Percentiles rank a stretch among this genome's conserved stretches.
Conservation (phyloP, 1,284 basidiomycete genomes). For the Ustilago sp. region DNA sequence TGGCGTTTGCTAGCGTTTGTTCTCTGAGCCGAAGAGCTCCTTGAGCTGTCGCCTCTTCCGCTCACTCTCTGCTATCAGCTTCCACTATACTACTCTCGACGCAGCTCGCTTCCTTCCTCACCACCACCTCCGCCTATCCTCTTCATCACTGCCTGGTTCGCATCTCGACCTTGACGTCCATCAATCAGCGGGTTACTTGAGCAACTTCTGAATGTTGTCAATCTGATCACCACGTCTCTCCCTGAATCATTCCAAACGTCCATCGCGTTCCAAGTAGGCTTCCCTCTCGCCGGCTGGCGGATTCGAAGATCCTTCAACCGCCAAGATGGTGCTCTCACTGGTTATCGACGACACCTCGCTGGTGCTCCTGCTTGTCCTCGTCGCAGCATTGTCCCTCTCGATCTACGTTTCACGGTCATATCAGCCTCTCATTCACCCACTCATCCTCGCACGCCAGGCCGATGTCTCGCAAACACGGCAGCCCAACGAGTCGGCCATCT, state of each 20-base stretch:
- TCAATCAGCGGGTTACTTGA: not conserved
- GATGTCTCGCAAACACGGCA: constrained; percentile 62
- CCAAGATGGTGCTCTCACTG: constrained; percentile 54
- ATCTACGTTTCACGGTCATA: constrained; percentile 56
- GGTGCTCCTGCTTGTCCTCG: constrained; percentile 53
- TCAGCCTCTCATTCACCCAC: constrained; percentile 65
- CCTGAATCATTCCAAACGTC: not conserved
- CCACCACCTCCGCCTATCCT: not conserved
- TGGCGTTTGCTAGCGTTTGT: too few relatives aligned
- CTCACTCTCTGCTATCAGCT: not conserved
- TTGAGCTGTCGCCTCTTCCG: not conserved
- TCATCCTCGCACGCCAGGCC: constrained; percentile 65
- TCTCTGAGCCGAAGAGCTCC: not conserved
- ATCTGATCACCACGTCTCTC: not conserved
- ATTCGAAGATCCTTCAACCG: not conserved
- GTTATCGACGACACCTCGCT: constrained; percentile 64
- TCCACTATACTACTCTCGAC: not conserved
- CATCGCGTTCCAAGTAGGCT: not conserved
- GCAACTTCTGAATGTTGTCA: constrained; percentile 5
- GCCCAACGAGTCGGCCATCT: constrained; percentile 62
- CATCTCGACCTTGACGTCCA: not conserved
- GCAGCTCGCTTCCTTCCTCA: not conserved
- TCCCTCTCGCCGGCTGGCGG: not conserved
- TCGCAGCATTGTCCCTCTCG: constrained; percentile 45
- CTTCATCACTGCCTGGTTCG: not conserved